Evolutionary conservation across 1,284 basidiomycete genomes (phyloP).

Genomic region (Megacollybia platyphylla): DNA sequence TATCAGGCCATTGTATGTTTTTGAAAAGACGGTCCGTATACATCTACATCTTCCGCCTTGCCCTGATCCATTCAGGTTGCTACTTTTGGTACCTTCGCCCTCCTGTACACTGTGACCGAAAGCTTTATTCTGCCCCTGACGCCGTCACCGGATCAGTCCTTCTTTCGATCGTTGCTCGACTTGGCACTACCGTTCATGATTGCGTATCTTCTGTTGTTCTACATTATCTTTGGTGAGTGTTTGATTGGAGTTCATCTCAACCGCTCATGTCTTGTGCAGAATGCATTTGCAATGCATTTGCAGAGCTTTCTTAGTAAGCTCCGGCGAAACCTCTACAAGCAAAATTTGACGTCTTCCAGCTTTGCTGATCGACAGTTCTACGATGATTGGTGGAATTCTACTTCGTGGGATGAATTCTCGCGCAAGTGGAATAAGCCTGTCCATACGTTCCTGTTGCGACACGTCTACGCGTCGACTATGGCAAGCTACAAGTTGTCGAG

Average conservation of each 20-base stretch:
- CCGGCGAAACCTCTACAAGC: neutral
- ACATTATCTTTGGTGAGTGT: conserved; percentile 65
- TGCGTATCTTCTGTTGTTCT: conserved; percentile 70
- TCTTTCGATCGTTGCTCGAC: conserved; percentile 71
- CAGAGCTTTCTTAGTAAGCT: conserved; percentile 79
- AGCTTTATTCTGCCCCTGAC: conserved; percentile 83
- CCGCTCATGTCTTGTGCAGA: conserved; percentile 28
- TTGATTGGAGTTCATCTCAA: conserved; percentile 3
- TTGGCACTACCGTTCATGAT: conserved; percentile 91
- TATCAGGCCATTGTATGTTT: conserved; percentile 82
- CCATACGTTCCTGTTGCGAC: conserved; percentile 86
- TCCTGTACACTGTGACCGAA: conserved; percentile 87
- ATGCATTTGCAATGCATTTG: conserved; percentile 93
- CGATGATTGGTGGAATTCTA: conserved; percentile 98
- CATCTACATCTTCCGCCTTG: neutral
- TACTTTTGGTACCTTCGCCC: conserved; percentile 90
- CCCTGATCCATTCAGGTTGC: conserved; percentile 37
- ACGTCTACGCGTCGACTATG: conserved; percentile 88
- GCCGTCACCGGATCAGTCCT: conserved; percentile 61
- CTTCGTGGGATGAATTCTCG: conserved; percentile 92
- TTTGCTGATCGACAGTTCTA: conserved; percentile 97
- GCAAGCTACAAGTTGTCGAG: conserved; percentile 65
- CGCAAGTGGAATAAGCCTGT: conserved; percentile 93
- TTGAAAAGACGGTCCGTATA: conserved; percentile 73
- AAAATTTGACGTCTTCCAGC: conserved; percentile 20